Evolutionary conservation across 1,284 basidiomycete genomes (phyloP), one percentile per base, ranked within the genome.

Genomic region (Cystobasidium slooffiae): DNA sequence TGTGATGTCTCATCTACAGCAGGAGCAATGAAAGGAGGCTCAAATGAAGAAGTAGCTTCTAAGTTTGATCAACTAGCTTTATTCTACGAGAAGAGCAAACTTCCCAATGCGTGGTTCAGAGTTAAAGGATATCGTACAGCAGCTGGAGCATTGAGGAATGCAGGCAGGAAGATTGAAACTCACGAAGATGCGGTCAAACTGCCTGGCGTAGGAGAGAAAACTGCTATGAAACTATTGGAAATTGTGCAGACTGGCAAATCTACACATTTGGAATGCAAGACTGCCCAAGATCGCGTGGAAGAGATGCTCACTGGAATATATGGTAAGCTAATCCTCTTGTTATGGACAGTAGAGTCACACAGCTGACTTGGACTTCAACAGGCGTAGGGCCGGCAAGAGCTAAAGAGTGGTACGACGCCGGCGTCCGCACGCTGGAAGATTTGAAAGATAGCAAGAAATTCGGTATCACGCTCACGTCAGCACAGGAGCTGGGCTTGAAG

Each of bases 391-490:
- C 84, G 72, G 82, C 83, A 12, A 89, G 85, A 41, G 91, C 93
- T 0, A 85, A 86, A 75, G 83, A 87, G 77, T 92, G 93, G 87
- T 94, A 89, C 80, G 81, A 84, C 14, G 85, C 83, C n/a, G 94
- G 94, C 0, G 90, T 90, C 59, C 86, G 91, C 61, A 90, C 89
- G 0, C 84, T 96, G 41, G 88, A 90, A 6, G 93, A 97, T 80
- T 81, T 96, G 24, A 81, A 82, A 70, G 43, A 39, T n/a, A 55
- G 82, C 37, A 84, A 87, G 52, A 89, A 88, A 78, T 84, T 84
- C 10, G 88, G 87, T 0, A 85, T 92, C 61, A 86, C 84, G 62
- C 80, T 96, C n/a, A 87, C 86, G 0, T 74, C 82, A 0, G 87
- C 83, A 0, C 93, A 95, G 81, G 84, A 88, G 74, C 82, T 85